Evolutionary conservation across 2,329 filamentous ascomycete genomes (phyloP).

Genomic region (Diaporthe australafricana): DNA sequence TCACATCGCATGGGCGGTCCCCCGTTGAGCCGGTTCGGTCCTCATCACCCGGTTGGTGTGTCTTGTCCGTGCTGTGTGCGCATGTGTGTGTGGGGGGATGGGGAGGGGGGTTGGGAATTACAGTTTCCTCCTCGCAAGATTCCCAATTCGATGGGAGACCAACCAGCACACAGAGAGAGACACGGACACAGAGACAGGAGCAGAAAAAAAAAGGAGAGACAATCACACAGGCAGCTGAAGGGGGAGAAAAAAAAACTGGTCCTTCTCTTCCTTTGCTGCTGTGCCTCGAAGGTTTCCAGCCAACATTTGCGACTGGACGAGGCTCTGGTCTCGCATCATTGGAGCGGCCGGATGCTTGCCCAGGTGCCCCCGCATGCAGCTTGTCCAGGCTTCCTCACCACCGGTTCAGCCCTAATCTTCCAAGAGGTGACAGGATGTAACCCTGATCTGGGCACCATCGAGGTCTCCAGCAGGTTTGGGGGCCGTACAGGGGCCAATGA

Average conservation of each 20-base stretch:
- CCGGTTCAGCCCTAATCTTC: constrained; percentile 36
- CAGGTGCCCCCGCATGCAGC: constrained; percentile 15
- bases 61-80: not conserved
- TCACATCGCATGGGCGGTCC: constrained; percentile 23
- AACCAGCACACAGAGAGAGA: not conserved
- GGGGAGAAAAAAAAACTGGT: too few species aligned
- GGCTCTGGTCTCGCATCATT: constrained; percentile 25
- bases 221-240: not conserved
- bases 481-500: constrained; percentile 24
- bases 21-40: constrained; percentile 27
- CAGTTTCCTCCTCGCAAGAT: too few species aligned
- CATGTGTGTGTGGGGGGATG: not conserved
- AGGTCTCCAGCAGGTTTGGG: constrained; percentile 22
- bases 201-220: not conserved
- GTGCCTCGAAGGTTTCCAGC: constrained; percentile 5
- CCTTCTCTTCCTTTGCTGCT: not conserved
- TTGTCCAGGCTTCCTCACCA: constrained; percentile 27
- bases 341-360: constrained; percentile 14
- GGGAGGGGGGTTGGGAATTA: not conserved
- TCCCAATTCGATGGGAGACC: not conserved
- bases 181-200: too few species aligned
- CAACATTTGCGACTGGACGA: not conserved
- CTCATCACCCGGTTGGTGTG: constrained; percentile 17
- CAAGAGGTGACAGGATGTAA: constrained; percentile 27
- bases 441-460: constrained; percentile 10